A percentile compares a stretch with the other conserved stretches of the same genome.
phyloP scores from a whole-genome alignment of 1,284 basidiomycete genomes.

The Afroboletus lepidellus region DNA sequence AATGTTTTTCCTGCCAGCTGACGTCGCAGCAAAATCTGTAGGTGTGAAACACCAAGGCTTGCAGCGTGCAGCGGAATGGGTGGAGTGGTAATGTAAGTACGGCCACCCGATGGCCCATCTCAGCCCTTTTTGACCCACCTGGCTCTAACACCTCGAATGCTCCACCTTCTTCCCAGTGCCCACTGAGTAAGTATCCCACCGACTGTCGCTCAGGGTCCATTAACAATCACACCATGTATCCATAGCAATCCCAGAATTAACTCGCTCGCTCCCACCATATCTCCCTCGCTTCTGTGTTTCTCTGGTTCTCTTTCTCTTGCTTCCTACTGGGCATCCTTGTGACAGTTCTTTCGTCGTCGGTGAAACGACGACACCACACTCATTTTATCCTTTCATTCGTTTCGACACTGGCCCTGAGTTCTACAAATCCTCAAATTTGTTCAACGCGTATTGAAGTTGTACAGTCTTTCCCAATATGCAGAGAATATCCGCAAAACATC shows the following conservation, averaged over 20 bases:
- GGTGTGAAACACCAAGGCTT: constrained; percentile 9
- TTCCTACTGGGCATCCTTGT: background rate
- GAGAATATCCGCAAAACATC: constrained; percentile 9
- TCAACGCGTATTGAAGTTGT: constrained; percentile 1
- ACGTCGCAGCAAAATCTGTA: no score
- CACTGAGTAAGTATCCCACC: constrained; percentile 2
- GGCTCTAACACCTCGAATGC: no score
- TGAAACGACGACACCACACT: constrained; percentile 18
- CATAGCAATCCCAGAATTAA: constrained; percentile 23
- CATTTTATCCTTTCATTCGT: constrained; percentile 22
- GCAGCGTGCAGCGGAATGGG: no score
- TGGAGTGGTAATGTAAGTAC: constrained; percentile 6
- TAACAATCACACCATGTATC: constrained; percentile 12
- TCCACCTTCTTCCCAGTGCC: constrained; percentile 1
- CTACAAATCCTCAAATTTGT: background rate
- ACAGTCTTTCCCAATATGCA: constrained; percentile 18
- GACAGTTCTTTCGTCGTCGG: constrained; percentile 6
- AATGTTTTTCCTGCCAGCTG: no score
- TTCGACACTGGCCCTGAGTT: constrained; percentile 7
- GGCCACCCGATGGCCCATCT: no score
- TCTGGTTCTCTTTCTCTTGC: constrained; percentile 1
- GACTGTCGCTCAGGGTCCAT: background rate
- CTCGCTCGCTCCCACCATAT: constrained; percentile 11
- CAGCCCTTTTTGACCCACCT: background rate
- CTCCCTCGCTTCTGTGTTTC: constrained; percentile 4